Evolutionary conservation across 2,329 filamentous ascomycete genomes (phyloP).

Genomic region (Diaporthe amygdali): DNA sequence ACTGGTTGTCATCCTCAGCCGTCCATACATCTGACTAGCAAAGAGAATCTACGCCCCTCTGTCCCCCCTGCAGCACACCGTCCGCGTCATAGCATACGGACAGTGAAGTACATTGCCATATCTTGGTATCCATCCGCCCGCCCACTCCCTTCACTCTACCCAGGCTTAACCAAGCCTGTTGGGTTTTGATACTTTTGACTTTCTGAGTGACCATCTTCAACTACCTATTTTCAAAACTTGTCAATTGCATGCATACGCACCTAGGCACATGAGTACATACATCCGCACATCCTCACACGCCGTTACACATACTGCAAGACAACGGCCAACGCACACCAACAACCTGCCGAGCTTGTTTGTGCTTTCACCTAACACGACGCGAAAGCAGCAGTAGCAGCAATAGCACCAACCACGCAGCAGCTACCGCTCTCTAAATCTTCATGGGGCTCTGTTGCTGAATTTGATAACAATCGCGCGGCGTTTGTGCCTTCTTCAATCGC

Average conservation of each 20-base stretch:
- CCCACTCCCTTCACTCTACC: background rate
- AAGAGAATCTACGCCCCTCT: background rate
- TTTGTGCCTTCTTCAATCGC: background rate
- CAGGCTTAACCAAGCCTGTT: no score
- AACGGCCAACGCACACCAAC: background rate
- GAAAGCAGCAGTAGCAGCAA: background rate
- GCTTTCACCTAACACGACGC: background rate
- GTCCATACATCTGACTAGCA: background rate
- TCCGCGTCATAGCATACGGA: slow-evolving; percentile 3
- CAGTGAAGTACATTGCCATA: background rate
- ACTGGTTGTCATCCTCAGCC: background rate
- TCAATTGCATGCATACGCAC: background rate
- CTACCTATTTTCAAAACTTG: background rate
- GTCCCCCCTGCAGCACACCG: background rate
- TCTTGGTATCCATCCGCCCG: background rate
- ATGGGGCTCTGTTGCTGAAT: background rate
- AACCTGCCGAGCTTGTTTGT: background rate
- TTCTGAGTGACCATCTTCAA: background rate
- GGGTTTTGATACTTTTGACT: background rate
- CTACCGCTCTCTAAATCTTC: background rate
- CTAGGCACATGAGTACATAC: background rate
- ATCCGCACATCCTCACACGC: background rate
- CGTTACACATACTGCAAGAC: background rate
- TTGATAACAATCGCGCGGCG: background rate
- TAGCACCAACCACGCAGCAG: background rate